Evolutionary conservation across 2,329 filamentous ascomycete species (phyloP).

Genomic region (Amauroascus verrucosus): DNA sequence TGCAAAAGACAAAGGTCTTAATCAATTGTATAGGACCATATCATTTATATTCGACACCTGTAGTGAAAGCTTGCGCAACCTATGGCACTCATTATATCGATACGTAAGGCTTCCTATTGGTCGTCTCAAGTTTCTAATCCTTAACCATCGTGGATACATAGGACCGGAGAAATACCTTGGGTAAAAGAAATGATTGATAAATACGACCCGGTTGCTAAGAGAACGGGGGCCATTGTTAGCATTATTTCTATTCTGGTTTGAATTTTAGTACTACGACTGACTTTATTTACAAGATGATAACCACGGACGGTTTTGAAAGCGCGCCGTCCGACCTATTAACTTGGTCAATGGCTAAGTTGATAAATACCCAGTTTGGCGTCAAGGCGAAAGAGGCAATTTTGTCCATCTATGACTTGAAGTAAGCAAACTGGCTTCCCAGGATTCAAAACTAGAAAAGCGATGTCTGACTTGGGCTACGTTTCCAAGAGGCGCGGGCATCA

Average conservation of each 20-base stretch:
- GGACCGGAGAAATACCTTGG: slow-evolving; percentile 56
- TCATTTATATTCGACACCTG: slow-evolving; percentile 52
- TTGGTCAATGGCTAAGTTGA: slow-evolving; percentile 44
- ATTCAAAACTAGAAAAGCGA: slow-evolving; percentile 3
- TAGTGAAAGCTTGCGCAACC: slow-evolving; percentile 54
- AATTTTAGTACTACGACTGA: slow-evolving; percentile 7
- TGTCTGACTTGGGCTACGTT: slow-evolving; percentile 13
- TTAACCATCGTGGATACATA: slow-evolving; percentile 16
- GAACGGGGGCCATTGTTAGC: slow-evolving; percentile 50
- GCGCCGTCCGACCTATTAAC: slow-evolving; percentile 49
- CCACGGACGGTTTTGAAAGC: slow-evolving; percentile 51
- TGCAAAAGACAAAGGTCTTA: slow-evolving; percentile 47
- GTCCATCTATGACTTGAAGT: slow-evolving; percentile 46
- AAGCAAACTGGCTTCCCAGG: slow-evolving; percentile 12
- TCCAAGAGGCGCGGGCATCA: slow-evolving; percentile 30
- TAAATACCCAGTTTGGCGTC: slow-evolving; percentile 43
- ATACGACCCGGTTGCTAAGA: slow-evolving; percentile 50
- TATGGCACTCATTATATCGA: slow-evolving; percentile 60
- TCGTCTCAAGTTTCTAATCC: neutral
- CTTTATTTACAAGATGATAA: slow-evolving; percentile 41
- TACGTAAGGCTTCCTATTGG: slow-evolving; percentile 31
- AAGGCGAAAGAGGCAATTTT: slow-evolving; percentile 44
- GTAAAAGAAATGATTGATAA: slow-evolving; percentile 51
- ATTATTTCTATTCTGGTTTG: neutral
- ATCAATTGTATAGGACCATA: slow-evolving; percentile 56